These are phyloP conservation scores for Scedosporium apiospermum DNA, from an alignment of 2,329 filamentous ascomycete species.

Conservation along the genomic window DNA sequence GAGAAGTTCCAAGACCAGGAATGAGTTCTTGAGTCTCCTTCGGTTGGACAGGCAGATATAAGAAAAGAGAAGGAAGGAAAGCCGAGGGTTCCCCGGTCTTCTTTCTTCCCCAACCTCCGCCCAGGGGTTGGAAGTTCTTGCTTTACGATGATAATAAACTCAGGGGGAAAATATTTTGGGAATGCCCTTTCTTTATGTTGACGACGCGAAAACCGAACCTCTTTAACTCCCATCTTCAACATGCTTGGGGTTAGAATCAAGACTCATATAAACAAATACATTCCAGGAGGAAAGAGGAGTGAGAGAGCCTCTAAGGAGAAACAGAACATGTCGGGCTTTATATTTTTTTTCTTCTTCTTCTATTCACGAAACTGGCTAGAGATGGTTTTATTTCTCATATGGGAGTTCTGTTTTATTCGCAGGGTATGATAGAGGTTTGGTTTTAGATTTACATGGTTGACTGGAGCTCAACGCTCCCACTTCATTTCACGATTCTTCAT, in stretches of 20 bases:
- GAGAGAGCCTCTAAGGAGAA: no score
- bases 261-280: neutral
- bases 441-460: neutral
- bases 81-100: neutral
- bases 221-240: constrained; percentile 2
- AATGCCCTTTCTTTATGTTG: neutral
- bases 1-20: constrained; percentile 82
- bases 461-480: neutral
- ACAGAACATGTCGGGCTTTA: no score
- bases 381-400: neutral
- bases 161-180: neutral
- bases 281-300: neutral
- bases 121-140: no score
- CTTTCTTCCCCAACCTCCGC: neutral
- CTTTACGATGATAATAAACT: no score
- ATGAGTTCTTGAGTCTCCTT: constrained; percentile 84
- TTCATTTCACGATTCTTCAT: neutral
- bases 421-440: neutral
- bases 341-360: neutral
- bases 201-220: neutral
- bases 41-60: constrained; percentile 39
- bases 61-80: no score
- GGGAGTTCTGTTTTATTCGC: neutral
- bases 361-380: neutral
- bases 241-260: neutral